phyloP scores from a whole-genome alignment of 371 early-diverging fungal species.

The Syncephalis plumigaleata region DNA sequence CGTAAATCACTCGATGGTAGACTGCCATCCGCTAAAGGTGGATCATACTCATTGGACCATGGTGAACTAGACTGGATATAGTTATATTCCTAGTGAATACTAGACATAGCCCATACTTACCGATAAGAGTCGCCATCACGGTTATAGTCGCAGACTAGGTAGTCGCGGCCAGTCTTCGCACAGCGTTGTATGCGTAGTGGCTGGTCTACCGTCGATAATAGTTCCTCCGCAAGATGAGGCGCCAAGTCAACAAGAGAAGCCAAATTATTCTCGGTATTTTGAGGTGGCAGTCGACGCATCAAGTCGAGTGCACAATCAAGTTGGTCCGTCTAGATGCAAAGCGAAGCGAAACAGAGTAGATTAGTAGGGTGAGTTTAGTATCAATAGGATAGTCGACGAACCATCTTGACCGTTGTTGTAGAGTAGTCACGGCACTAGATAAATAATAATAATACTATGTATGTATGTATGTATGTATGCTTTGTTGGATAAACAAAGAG shows the following conservation, averaged over 20 bases:
- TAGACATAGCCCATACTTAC: conserved; percentile 15
- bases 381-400: too few relatives aligned
- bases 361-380: too few relatives aligned
- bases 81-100: not conserved
- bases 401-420: too few relatives aligned
- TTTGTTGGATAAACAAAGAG: too few relatives aligned
- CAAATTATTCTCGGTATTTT: conserved; percentile 77
- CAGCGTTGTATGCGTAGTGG: conserved; percentile 75
- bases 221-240: conserved; percentile 79
- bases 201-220: conserved; percentile 82
- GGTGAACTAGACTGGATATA: conserved; percentile 54
- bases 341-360: not conserved
- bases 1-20: conserved; percentile 64
- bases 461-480: too few relatives aligned
- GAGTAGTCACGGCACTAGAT: too few relatives aligned
- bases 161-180: conserved; percentile 54
- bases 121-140: conserved; percentile 89
- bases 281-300: conserved; percentile 92
- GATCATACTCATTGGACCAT: conserved; percentile 92
- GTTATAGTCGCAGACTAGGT: conserved; percentile 88
- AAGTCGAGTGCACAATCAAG: conserved; percentile 89
- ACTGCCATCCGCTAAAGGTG: conserved; percentile 61
- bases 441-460: too few relatives aligned
- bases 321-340: conserved; percentile 17
- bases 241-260: conserved; percentile 62